Evolutionary conservation across 352 stramenopile species (phyloP).

Genomic region (Globisporangium carolinianum): DNA sequence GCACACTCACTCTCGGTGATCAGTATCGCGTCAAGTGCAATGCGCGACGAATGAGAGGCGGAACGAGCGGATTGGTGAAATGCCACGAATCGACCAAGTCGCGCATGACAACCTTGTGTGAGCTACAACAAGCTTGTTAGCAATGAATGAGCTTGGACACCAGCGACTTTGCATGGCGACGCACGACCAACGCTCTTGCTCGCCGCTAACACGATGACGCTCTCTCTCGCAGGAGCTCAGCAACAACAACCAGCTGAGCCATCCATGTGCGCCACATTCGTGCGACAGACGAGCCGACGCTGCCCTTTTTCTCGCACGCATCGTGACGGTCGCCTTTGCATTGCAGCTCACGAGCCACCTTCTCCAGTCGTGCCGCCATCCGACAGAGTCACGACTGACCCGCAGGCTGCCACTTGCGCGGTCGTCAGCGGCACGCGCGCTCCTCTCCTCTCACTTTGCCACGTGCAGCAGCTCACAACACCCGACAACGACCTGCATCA

Average conservation of each 20-base stretch:
- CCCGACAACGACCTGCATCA: too few relatives aligned
- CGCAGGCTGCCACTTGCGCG: neutral
- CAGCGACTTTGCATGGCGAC: neutral
- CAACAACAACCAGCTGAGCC: neutral
- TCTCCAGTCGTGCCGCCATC: neutral
- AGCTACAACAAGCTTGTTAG: neutral
- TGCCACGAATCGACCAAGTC: neutral
- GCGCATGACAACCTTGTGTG: neutral
- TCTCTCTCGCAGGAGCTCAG: neutral
- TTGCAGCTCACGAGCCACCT: neutral
- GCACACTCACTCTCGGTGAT: too few relatives aligned
- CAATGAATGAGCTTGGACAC: neutral
- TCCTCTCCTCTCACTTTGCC: constrained; percentile 5
- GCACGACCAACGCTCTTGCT: neutral
- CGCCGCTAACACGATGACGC: too few relatives aligned
- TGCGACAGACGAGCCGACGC: neutral
- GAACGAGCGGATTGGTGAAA: neutral
- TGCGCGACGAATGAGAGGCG: too few relatives aligned
- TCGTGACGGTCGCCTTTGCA: neutral
- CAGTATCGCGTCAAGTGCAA: too few relatives aligned
- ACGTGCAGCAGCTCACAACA: neutral
- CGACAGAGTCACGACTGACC: neutral
- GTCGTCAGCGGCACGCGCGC: neutral
- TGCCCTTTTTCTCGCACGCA: neutral
- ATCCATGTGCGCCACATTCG: neutral